Evolutionary conservation across 176 grass and related monocot species (phyloP).

Genomic region (Miscanthus lutarioriparius): DNA sequence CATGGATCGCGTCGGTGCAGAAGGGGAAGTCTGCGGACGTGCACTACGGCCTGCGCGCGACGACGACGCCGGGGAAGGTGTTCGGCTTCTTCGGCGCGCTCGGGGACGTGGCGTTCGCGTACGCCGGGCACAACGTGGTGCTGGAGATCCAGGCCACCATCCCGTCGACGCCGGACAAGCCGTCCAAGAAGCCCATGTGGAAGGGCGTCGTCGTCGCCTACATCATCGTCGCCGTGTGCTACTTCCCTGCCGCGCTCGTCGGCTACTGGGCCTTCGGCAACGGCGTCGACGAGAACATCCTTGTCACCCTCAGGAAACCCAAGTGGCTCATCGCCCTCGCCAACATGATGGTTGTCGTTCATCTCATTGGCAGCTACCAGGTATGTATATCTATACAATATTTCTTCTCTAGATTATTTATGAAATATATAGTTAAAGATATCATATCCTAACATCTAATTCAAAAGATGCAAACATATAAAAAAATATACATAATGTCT

Average conservation of each 20-base stretch:
- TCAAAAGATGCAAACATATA: background rate
- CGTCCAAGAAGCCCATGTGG: conserved; percentile 71
- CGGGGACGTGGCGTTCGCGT: conserved; percentile 73
- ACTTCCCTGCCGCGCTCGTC: conserved; percentile 72
- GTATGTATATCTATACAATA: background rate
- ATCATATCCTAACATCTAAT: background rate
- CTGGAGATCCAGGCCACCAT: conserved; percentile 94
- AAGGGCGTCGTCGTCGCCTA: conserved; percentile 47
- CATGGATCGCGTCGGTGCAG: conserved; percentile 62
- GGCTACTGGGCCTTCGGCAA: conserved; percentile 77
- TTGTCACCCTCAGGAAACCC: conserved; percentile 34
- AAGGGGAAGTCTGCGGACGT: conserved; percentile 57
- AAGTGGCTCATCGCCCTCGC: conserved; percentile 8
- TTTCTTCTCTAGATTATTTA: too few species aligned
- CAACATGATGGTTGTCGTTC: conserved; percentile 5
- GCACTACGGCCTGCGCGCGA: conserved; percentile 39
- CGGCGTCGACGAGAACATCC: conserved; percentile 23
- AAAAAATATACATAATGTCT: background rate
- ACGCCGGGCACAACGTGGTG: conserved; percentile 88
- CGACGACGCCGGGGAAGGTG: conserved; percentile 53
- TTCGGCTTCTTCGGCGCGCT: conserved; percentile 76
- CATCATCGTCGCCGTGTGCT: conserved; percentile 63
- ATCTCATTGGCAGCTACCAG: conserved; percentile 63
- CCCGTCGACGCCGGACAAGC: conserved; percentile 53
- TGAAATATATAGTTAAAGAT: background rate